Evolutionary conservation across 805 yeast species (phyloP), one percentile per base, ranked within the genome.

Genomic region (Wickerhamomyces ciferrii): DNA sequence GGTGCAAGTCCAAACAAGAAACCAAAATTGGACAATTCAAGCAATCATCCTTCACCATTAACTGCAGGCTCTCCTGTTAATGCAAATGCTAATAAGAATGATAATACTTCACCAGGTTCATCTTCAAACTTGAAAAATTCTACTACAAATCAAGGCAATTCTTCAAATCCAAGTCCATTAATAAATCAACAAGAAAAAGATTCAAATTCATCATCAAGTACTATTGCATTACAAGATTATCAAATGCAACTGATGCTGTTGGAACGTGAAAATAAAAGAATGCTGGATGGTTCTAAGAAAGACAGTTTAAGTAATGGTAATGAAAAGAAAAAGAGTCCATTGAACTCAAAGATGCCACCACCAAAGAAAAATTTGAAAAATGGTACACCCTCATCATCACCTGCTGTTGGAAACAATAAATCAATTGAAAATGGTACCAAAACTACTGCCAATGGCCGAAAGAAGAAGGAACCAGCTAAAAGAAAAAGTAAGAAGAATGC

Each of bases 181-280:
- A 46, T 42, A 10, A 46, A 44, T 21, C 50, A 50, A 19, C 51
- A 39, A 48, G 59, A 39, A 20, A 45, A 46, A 58, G 43, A 63
- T 5, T 8, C 32, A 27, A 24, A 43, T n/a, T 25, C 42, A 4
- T 14, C 45, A 5, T 34, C 56, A 20, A 53, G 60, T 7, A 50
- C 58, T 19, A 53, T 50, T 56, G 91, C 92, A 1, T 67, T 87
- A 36, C 87, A 84, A 55, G 95, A 87, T 59, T 87, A 88, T 62
- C 95, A 87, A 62, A 81, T 79, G 71, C 92, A 87, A 63, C 68
- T 87, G 53, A 76, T 85, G 76, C 61, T 84, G 45, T 67, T 88
- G 58, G 96, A 87, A 56, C 78, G 78, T 52, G 91, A 86, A 60
- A 87, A 85, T 63, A 83, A 84, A 60, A 80, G 79, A 61, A 73